These are phyloP conservation scores for Yamadazyma spencermartinsiae DNA, from an alignment of 1,139 yeast genomes.

Conservation along the genomic window DNA sequence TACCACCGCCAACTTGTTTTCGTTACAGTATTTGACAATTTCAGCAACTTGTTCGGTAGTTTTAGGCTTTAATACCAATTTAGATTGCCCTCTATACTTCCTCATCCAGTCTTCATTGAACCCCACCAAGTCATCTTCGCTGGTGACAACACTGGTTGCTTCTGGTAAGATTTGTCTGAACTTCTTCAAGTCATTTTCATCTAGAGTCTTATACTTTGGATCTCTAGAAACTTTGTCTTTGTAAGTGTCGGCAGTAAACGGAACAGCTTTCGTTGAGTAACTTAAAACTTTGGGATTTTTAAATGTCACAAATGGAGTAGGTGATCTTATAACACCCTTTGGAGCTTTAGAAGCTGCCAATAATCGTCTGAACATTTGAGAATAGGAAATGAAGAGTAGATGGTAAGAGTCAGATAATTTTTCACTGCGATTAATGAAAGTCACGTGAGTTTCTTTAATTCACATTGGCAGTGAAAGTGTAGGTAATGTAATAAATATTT, in stretches of 20 bases:
- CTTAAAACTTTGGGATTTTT: background rate
- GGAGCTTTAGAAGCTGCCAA: too few species aligned
- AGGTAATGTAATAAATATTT: too few species aligned
- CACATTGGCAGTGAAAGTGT: too few species aligned
- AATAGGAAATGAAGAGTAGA: background rate
- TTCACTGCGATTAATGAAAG: background rate
- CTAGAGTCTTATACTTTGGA: constrained; percentile 45
- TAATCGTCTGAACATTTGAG: background rate
- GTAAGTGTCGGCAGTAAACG: constrained; percentile 65
- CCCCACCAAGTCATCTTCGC: constrained; percentile 62
- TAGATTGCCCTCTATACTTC: constrained; percentile 86
- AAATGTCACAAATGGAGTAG: background rate
- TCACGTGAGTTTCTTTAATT: constrained; percentile 1
- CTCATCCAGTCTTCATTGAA: constrained; percentile 97
- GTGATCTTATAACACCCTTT: background rate
- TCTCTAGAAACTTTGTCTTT: constrained; percentile 53
- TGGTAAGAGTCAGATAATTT: constrained; percentile 1
- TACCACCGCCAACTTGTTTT: constrained; percentile 75
- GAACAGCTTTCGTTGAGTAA: constrained; percentile 45
- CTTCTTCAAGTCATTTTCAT: constrained; percentile 55
- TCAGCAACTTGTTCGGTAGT: constrained; percentile 75
- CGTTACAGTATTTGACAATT: constrained; percentile 81
- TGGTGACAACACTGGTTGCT: constrained; percentile 47
- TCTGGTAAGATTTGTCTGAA: constrained; percentile 60
- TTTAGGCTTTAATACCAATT: constrained; percentile 81